Evolutionary conservation across 441 rosid genomes (phyloP).

Genomic region (Sinapis alba): DNA sequence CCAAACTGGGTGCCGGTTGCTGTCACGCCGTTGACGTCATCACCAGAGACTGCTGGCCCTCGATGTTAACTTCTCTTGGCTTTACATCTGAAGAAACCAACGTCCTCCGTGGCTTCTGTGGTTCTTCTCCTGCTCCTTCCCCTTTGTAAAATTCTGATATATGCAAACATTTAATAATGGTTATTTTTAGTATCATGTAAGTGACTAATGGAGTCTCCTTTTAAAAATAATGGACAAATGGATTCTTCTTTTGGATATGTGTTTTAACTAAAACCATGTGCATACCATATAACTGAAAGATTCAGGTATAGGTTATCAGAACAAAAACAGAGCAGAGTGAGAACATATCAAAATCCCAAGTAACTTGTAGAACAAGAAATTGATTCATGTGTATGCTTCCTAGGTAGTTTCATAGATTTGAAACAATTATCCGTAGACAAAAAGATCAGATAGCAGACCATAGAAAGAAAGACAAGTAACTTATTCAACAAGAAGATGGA

Average conservation of each 20-base stretch:
- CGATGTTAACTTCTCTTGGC: slow-evolving; percentile 62
- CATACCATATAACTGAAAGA: not conserved
- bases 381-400: not conserved
- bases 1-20: slow-evolving; percentile 48
- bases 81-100: slow-evolving; percentile 60
- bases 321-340: slow-evolving; percentile 4
- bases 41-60: slow-evolving; percentile 59
- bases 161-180: slow-evolving; percentile 8
- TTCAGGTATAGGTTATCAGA: not conserved
- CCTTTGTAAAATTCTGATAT: slow-evolving; percentile 23
- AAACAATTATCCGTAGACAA: not conserved
- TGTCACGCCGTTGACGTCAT: slow-evolving; percentile 53
- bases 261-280: not conserved
- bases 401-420: not conserved
- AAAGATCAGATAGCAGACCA: not conserved
- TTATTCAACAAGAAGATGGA: not conserved
- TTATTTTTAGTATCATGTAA: not conserved
- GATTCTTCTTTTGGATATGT: not conserved
- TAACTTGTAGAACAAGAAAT: not conserved
- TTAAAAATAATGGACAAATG: not conserved
- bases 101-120: slow-evolving; percentile 52
- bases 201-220: slow-evolving; percentile 2
- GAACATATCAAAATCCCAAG: not conserved
- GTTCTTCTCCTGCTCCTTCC: slow-evolving; percentile 45
- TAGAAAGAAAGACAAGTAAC: not conserved